Percentiles rank a stretch among this genome's conserved stretches.
These are phyloP conservation scores for Litchi chinensis DNA, from an alignment of 345 rosid species.

Conservation along the genomic window DNA sequence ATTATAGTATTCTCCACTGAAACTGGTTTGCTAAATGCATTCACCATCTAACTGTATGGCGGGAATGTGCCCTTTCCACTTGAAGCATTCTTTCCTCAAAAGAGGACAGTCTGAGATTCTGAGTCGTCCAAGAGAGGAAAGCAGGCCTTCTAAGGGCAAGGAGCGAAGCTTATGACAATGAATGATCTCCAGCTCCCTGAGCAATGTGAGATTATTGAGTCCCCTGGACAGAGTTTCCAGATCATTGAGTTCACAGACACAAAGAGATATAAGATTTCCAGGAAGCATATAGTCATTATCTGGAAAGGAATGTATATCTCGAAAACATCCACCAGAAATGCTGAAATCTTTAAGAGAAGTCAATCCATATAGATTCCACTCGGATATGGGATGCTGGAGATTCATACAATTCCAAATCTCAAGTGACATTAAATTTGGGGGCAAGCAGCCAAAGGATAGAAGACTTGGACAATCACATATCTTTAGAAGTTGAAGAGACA, in stretches of 20 bases:
- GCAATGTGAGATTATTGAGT: conserved; percentile 21
- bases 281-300: conserved; percentile 20
- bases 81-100: conserved; percentile 12
- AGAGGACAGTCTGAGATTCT: conserved; percentile 22
- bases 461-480: too few relatives aligned
- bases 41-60: conserved; percentile 16
- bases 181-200: conserved; percentile 17
- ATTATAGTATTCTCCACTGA: background rate
- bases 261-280: background rate
- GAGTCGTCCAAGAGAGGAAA: conserved; percentile 22
- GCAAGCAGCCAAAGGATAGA: too few relatives aligned
- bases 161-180: conserved; percentile 22
- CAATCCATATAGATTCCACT: background rate
- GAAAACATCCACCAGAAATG: background rate
- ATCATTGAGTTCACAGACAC: background rate
- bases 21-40: background rate
- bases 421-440: too few relatives aligned
- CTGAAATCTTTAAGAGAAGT: background rate
- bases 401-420: too few relatives aligned
- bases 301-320: background rate
- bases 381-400: background rate
- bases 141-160: conserved; percentile 24
- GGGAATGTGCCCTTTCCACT: conserved; percentile 28
- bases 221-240: conserved; percentile 18
- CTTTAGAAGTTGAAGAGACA: too few relatives aligned